These are phyloP conservation scores for Plasmodium sp. DNA, from an alignment of 169 alveolate genomes.

Conservation along the genomic window DNA sequence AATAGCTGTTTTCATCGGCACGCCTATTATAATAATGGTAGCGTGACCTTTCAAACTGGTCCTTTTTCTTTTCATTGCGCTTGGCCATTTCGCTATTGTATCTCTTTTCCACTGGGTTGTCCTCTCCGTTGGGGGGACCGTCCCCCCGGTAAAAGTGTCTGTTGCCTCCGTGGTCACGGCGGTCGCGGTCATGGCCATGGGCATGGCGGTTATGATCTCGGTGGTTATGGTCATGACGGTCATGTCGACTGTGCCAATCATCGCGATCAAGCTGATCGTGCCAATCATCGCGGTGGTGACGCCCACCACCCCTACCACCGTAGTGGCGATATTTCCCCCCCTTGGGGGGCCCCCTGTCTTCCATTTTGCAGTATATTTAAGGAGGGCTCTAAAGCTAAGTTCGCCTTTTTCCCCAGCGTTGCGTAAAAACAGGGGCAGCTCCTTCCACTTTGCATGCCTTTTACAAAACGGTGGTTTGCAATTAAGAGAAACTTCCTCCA, in stretches of 20 bases:
- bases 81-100: background rate
- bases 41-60: background rate
- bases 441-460: background rate
- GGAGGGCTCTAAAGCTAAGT: background rate
- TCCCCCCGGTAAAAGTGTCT: background rate
- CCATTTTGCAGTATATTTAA: background rate
- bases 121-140: background rate
- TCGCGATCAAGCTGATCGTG: background rate
- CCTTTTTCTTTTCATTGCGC: slow-evolving; percentile 17
- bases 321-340: background rate
- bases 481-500: background rate
- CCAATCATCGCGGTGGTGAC: background rate
- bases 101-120: background rate
- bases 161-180: background rate
- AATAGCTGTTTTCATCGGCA: background rate
- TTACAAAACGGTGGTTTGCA: background rate
- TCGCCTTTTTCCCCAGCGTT: background rate
- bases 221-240: background rate
- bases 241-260: background rate
- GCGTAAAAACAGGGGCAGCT: background rate
- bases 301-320: background rate
- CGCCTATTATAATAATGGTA: background rate
- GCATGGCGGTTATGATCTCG: background rate
- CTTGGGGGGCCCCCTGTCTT: background rate
- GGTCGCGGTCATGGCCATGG: background rate